Conservation (phyloP, 768 basidiomycete genomes). For the Tricholoma flavovirens region DNA sequence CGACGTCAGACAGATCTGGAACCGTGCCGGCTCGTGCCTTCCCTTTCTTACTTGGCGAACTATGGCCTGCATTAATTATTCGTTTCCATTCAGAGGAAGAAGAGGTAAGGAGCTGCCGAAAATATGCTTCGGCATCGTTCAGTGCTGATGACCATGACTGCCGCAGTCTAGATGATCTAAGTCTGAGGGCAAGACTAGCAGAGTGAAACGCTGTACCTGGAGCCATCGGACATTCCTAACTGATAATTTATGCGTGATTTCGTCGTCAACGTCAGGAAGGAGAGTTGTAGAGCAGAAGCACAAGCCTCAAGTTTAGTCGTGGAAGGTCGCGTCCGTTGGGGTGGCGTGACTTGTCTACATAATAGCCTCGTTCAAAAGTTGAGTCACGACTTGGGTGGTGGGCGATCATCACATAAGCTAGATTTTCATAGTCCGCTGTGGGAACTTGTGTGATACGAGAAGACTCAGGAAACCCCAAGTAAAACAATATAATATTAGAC, state of each 20-base stretch:
- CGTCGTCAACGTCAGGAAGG: neutral
- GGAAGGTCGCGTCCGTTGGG: neutral
- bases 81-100: constrained; percentile 78
- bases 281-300: neutral
- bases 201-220: constrained; percentile 32
- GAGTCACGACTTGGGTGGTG: too few relatives aligned
- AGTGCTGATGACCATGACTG: constrained; percentile 80
- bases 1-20: constrained; percentile 66
- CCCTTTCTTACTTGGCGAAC: constrained; percentile 48
- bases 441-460: too few relatives aligned
- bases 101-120: constrained; percentile 72
- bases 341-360: neutral
- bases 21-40: constrained; percentile 46
- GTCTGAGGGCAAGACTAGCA: neutral
- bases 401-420: too few relatives aligned
- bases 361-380: too few relatives aligned
- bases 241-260: neutral
- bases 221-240: constrained; percentile 50
- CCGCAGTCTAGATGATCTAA: constrained; percentile 51
- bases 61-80: constrained; percentile 42
- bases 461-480: too few relatives aligned
- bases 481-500: too few relatives aligned
- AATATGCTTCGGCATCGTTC: constrained; percentile 67
- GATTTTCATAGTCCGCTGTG: too few relatives aligned
- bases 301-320: neutral